Base-by-base conservation (phyloP, 495 filamentous ascomycete species). In the Ascobolus immersus region DNA sequence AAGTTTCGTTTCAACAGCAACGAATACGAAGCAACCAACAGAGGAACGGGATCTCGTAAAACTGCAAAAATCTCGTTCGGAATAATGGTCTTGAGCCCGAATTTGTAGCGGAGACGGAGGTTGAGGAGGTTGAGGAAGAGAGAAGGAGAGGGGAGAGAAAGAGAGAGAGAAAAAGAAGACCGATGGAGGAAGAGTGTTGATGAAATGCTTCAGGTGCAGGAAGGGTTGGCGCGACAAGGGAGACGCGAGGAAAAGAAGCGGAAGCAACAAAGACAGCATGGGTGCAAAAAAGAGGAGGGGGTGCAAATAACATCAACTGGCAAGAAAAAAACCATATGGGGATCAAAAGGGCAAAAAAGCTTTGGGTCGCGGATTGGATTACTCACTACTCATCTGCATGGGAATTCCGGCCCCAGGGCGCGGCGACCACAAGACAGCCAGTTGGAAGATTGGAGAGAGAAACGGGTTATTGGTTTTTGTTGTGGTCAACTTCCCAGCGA, bases 351-450 rank as follows among this genome's bases (percentile, higher is more conserved):
- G 32, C 25, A 41, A 35, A 32, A n/a, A n/a, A n/a, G n/a, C n/a
- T n/a, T n/a, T n/a, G n/a, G n/a, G n/a, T n/a, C n/a, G n/a, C n/a
- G n/a, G 44, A 44, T 42, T 38, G 43, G 35, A 49, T 45, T 49
- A 33, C 48, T 45, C 48, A 41, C 38, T 48, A 38, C 36, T 49
- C 45, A 49, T 49, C 36, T 47, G 44, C 39, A 39, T 38, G 39
- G 41, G 40, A 48, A 37, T 37, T 48, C 34, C 45, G 35, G 45
- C 45, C 45, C 45, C 43, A 41, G 45, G 40, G 45, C 45, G 45
- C 45, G 37, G 41, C 37, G 45, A 41, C 45, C 45, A 49, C 41
- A 49, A 48, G 44, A 42, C 33, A 49, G 45, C 45, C 45, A 49
- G 45, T 47, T 46, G 45, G 43, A 48, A 40, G 44, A 35, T 36